Evolutionary conservation across 2,329 filamentous ascomycete genomes (phyloP).

Genomic region (Penicillium sp.): DNA sequence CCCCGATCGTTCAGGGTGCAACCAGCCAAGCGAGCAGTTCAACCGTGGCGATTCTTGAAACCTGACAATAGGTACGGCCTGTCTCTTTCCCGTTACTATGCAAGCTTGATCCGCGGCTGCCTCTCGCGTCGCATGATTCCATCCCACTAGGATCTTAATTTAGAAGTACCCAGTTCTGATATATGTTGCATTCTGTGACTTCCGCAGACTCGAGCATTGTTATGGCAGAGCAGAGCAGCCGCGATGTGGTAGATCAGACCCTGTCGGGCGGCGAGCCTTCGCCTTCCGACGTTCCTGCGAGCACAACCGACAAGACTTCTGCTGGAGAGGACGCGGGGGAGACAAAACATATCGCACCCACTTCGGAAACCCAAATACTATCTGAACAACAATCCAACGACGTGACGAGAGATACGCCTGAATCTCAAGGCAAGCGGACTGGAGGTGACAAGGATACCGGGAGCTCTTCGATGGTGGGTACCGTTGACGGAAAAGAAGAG

Average conservation of each 20-base stretch:
- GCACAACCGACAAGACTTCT: conserved; percentile 55
- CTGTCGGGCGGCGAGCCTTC: conserved; percentile 64
- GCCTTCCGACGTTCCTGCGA: conserved; percentile 67
- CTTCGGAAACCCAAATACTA: conserved; percentile 29
- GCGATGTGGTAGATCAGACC: conserved; percentile 71
- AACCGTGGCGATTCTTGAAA: conserved; percentile 45
- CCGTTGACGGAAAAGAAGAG: conserved; percentile 5
- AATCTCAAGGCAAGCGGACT: conserved; percentile 19
- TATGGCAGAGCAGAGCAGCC: conserved; percentile 71
- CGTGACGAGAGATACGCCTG: conserved; percentile 20
- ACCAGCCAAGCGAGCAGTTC: conserved; percentile 36
- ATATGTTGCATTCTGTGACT: conserved; percentile 30
- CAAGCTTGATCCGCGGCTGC: conserved; percentile 16
- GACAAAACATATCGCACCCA: conserved; percentile 41
- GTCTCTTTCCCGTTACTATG: conserved; percentile 17
- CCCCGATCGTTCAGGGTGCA: conserved; percentile 32
- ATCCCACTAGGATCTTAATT: conserved; percentile 15
- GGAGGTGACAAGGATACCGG: conserved; percentile 27
- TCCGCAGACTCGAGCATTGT: conserved; percentile 58
- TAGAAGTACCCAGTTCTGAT: conserved; percentile 29
- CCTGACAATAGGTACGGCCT: conserved; percentile 44
- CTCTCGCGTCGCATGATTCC: conserved; percentile 10
- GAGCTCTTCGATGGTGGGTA: conserved; percentile 33
- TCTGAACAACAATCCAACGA: conserved; percentile 24
- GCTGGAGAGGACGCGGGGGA: conserved; percentile 52